A percentile compares a stretch with the other conserved stretches of the same genome.
phyloP scores from a whole-genome alignment of 441 rosid species.

The Croton laevigatus region DNA sequence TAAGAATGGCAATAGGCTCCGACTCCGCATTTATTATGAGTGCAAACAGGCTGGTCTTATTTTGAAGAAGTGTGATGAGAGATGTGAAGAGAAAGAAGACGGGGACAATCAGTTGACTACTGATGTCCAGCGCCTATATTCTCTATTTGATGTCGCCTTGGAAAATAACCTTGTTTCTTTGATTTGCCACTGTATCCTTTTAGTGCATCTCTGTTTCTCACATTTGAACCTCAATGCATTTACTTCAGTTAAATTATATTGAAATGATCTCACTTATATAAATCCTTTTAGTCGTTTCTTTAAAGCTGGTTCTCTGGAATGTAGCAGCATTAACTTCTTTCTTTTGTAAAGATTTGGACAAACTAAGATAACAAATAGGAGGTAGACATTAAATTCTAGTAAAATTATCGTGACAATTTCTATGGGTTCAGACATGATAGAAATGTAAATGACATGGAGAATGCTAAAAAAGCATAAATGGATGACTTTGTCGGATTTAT shows the following conservation, averaged over 20 bases:
- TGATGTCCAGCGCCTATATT: slow-evolving; percentile 77
- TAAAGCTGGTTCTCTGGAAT: background rate
- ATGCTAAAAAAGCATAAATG: background rate
- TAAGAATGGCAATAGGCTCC: slow-evolving; percentile 39
- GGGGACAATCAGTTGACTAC: slow-evolving; percentile 50
- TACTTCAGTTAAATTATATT: background rate
- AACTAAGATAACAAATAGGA: background rate
- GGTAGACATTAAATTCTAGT: slow-evolving; percentile 2
- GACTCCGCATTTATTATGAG: slow-evolving; percentile 68
- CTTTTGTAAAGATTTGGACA: slow-evolving; percentile 8
- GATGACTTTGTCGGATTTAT: background rate
- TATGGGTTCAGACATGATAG: background rate
- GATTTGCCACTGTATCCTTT: slow-evolving; percentile 89
- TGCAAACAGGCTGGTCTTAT: slow-evolving; percentile 85
- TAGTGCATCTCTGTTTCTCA: slow-evolving; percentile 2
- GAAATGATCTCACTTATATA: background rate
- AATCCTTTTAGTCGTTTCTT: background rate
- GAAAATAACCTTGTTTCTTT: slow-evolving; percentile 78
- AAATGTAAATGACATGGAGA: background rate
- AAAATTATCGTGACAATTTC: background rate
- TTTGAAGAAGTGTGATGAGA: slow-evolving; percentile 48
- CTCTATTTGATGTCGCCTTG: slow-evolving; percentile 83
- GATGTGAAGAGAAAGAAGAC: slow-evolving; percentile 55
- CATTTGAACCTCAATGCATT: background rate
- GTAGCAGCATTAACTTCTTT: background rate